phyloP scores from a whole-genome alignment of 148 eudicot genomes.

The Fagopyrum homotropicum region DNA sequence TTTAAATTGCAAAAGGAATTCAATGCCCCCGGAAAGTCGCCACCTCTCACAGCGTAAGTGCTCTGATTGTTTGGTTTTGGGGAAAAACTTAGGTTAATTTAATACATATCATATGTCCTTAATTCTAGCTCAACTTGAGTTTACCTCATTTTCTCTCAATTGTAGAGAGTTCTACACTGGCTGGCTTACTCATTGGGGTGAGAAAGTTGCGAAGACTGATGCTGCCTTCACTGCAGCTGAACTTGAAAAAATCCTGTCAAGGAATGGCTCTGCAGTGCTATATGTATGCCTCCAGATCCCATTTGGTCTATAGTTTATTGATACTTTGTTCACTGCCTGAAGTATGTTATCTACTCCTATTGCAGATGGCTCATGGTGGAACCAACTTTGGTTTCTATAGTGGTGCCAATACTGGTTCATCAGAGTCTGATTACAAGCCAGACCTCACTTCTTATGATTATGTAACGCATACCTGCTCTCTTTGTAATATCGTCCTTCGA shows the following conservation, averaged over 20 bases:
- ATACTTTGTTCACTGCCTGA: neutral
- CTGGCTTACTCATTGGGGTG: constrained; percentile 99
- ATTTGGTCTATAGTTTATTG: constrained; percentile 1
- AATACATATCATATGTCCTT: neutral
- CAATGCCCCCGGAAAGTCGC: constrained; percentile 95
- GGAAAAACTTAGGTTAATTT: neutral
- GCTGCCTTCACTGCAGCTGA: constrained; percentile 66
- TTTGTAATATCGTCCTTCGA: neutral
- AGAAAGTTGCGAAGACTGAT: constrained; percentile 61
- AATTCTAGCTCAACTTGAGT: neutral
- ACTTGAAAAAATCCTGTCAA: constrained; percentile 64
- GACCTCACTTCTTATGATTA: constrained; percentile 98
- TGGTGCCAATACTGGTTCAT: constrained; percentile 81
- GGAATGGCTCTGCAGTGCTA: constrained; percentile 88
- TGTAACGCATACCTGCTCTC: constrained; percentile 40
- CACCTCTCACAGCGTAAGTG: constrained; percentile 89
- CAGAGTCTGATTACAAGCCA: constrained; percentile 77
- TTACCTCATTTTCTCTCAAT: constrained; percentile 12
- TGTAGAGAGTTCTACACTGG: constrained; percentile 92
- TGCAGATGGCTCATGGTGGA: constrained; percentile 97
- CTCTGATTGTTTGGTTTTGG: neutral
- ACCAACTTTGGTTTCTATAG: constrained; percentile 89
- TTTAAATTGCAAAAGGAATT: constrained; percentile 85
- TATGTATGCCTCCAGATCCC: constrained; percentile 48
- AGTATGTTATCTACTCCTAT: neutral